These are phyloP conservation scores for Candida yuanshanica DNA, from an alignment of 805 yeast genomes.

Conservation along the genomic window DNA sequence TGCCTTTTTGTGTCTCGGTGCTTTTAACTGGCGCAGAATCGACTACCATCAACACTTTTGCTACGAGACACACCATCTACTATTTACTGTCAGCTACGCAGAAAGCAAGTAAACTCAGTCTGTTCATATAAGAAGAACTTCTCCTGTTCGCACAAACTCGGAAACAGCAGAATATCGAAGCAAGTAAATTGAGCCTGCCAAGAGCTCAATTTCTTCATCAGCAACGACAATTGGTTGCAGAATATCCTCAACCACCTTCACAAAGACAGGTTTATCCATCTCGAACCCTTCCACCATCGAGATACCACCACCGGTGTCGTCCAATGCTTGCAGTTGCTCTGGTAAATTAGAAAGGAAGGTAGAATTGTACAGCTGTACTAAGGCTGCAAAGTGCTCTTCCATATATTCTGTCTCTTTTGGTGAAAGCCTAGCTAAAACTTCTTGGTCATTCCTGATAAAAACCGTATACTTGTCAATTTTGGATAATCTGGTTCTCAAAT, in stretches of 20 bases:
- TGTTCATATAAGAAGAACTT: slow-evolving; percentile 39
- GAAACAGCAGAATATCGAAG: slow-evolving; percentile 57
- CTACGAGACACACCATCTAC: no score
- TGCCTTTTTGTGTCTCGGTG: no score
- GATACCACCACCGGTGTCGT: slow-evolving; percentile 62
- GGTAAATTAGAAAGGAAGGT: slow-evolving; percentile 69
- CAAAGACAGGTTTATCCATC: slow-evolving; percentile 69
- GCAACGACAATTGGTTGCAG: slow-evolving; percentile 38
- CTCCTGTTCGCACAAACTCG: slow-evolving; percentile 34
- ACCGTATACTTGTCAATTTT: slow-evolving; percentile 71
- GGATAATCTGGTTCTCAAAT: slow-evolving; percentile 60
- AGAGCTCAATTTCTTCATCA: slow-evolving; percentile 52
- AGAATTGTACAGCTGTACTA: slow-evolving; percentile 58
- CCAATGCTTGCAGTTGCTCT: slow-evolving; percentile 59
- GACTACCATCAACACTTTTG: no score
- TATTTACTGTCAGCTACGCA: no score
- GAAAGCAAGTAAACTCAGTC: no score
- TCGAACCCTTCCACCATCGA: slow-evolving; percentile 81
- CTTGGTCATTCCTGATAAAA: slow-evolving; percentile 44
- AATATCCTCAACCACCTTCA: slow-evolving; percentile 42
- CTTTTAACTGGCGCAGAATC: no score
- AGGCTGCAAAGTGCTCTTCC: slow-evolving; percentile 58
- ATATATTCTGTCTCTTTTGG: slow-evolving; percentile 59
- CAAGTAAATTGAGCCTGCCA: slow-evolving; percentile 65
- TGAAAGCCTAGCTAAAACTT: slow-evolving; percentile 40